These are phyloP conservation scores for Hyaloscypha finlandica DNA, from an alignment of 495 filamentous ascomycete species.

Conservation along the genomic window DNA sequence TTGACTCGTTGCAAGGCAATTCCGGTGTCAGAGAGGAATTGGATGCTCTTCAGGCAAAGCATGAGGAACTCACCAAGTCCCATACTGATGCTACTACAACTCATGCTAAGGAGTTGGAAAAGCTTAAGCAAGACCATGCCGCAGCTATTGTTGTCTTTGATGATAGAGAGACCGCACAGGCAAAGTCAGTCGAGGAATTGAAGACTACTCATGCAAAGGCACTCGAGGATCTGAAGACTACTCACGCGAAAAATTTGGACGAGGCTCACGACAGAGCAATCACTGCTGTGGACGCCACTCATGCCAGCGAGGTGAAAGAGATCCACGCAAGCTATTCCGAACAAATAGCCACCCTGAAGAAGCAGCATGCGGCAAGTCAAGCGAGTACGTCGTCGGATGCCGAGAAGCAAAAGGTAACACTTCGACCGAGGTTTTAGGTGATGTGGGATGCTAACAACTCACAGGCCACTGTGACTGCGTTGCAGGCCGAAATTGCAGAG, in stretches of 20 bases:
- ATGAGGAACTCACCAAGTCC: conserved; percentile 43
- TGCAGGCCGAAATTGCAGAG: conserved; percentile 32
- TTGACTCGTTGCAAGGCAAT: conserved; percentile 56
- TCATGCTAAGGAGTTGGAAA: conserved; percentile 47
- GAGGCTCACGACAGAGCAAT: conserved; percentile 38
- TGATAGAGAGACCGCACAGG: conserved; percentile 34
- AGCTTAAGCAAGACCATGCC: conserved; percentile 51
- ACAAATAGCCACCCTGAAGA: conserved; percentile 43
- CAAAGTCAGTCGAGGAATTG: conserved; percentile 39
- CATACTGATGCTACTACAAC: conserved; percentile 40
- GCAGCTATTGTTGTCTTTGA: conserved; percentile 38
- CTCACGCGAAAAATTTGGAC: conserved; percentile 45
- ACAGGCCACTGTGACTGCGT: conserved; percentile 21
- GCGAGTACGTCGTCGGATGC: conserved; percentile 11
- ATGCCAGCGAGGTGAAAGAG: conserved; percentile 51
- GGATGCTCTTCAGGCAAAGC: conserved; percentile 47
- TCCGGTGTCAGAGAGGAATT: conserved; percentile 56
- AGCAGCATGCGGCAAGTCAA: conserved; percentile 37
- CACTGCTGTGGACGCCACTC: conserved; percentile 31
- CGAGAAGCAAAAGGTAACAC: conserved; percentile 25
- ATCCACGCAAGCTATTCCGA: conserved; percentile 45
- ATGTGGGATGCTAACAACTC: conserved; percentile 22
- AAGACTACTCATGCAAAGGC: conserved; percentile 34
- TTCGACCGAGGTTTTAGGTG: conserved; percentile 13
- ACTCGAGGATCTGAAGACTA: conserved; percentile 42